Evolutionary conservation across 495 filamentous ascomycete species (phyloP).

Genomic region (Penicillium waksmanii): DNA sequence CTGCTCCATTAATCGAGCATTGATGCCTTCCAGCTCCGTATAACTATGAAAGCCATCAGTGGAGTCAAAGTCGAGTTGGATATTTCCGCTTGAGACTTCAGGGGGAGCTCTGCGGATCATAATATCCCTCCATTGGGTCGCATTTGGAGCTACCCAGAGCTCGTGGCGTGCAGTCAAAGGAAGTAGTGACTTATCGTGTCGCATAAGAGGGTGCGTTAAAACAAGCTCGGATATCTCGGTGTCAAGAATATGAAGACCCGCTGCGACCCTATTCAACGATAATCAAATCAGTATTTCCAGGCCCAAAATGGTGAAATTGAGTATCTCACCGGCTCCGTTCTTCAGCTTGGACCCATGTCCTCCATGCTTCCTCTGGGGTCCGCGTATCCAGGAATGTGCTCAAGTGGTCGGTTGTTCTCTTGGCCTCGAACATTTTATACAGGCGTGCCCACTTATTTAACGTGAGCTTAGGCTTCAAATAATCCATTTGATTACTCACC

Average conservation of each 20-base stretch:
- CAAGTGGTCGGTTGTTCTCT: background rate
- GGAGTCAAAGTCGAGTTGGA: too few species aligned
- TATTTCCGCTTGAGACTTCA: background rate
- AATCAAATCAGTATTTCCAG: background rate
- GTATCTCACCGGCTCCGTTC: slow-evolving; percentile 23
- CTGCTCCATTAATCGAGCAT: slow-evolving; percentile 7
- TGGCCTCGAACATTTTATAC: slow-evolving; percentile 9
- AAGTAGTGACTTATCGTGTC: slow-evolving; percentile 13
- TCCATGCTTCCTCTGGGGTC: slow-evolving; percentile 22
- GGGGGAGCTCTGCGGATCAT: background rate
- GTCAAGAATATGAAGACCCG: slow-evolving; percentile 33
- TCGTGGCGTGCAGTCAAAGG: slow-evolving; percentile 20
- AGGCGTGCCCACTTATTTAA: slow-evolving; percentile 9
- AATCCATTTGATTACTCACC: slow-evolving; percentile 9
- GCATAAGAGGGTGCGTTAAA: slow-evolving; percentile 33
- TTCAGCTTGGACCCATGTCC: slow-evolving; percentile 23
- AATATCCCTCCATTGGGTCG: slow-evolving; percentile 12
- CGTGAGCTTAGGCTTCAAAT: background rate
- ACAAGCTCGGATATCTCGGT: slow-evolving; percentile 39
- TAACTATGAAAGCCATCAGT: slow-evolving; percentile 11
- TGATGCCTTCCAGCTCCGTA: slow-evolving; percentile 9
- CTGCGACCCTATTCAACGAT: background rate
- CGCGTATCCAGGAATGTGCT: background rate
- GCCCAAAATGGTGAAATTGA: background rate
- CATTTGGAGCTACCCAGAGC: slow-evolving; percentile 28